Percentiles rank a stretch among this genome's conserved stretches.
Evolutionary conservation across 2,329 filamentous ascomycete genomes (phyloP).

Genomic region (Clonostachys byssicola): DNA sequence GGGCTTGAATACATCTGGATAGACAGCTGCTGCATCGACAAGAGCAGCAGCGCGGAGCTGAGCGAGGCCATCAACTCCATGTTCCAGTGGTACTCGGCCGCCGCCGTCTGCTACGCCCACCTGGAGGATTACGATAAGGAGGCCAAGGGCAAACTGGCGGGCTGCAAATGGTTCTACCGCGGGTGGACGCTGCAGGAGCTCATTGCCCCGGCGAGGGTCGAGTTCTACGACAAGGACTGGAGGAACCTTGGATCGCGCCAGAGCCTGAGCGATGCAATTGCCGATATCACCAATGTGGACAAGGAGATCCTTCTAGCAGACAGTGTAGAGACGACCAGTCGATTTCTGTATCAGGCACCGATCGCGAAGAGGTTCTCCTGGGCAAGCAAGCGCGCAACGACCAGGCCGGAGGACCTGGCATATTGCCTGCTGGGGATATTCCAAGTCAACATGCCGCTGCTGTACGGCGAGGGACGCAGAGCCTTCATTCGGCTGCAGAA

Average conservation of each 20-base stretch:
- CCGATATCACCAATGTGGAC: too few species aligned
- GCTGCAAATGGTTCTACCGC: slow-evolving; percentile 14
- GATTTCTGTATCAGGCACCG: slow-evolving; percentile 17
- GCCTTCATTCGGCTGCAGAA: slow-evolving; percentile 12
- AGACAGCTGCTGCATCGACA: slow-evolving; percentile 20
- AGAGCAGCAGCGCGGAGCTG: slow-evolving; percentile 12
- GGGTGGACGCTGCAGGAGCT: slow-evolving; percentile 9
- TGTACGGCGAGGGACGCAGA: slow-evolving; percentile 9
- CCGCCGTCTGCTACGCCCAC: slow-evolving; percentile 15
- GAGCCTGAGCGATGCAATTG: too few species aligned
- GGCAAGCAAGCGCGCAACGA: slow-evolving; percentile 9
- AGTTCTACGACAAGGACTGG: slow-evolving; percentile 4
- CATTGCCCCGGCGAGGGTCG: slow-evolving; percentile 3
- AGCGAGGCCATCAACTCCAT: slow-evolving; percentile 18
- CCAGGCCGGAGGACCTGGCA: slow-evolving; percentile 10
- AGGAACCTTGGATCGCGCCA: background rate
- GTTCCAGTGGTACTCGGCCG: slow-evolving; percentile 15
- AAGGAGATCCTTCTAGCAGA: slow-evolving; percentile 7
- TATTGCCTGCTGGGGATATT: slow-evolving; percentile 14
- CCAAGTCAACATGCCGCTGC: slow-evolving; percentile 11
- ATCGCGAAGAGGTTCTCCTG: slow-evolving; percentile 16
- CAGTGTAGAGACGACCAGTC: slow-evolving; percentile 6
- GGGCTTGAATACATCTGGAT: slow-evolving; percentile 16
- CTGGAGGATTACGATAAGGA: slow-evolving; percentile 10
- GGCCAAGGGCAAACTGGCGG: slow-evolving; percentile 3